Evolutionary conservation across 768 basidiomycete species (phyloP), one percentile per base, ranked within the genome.

Genomic region (Serendipita sp.): DNA sequence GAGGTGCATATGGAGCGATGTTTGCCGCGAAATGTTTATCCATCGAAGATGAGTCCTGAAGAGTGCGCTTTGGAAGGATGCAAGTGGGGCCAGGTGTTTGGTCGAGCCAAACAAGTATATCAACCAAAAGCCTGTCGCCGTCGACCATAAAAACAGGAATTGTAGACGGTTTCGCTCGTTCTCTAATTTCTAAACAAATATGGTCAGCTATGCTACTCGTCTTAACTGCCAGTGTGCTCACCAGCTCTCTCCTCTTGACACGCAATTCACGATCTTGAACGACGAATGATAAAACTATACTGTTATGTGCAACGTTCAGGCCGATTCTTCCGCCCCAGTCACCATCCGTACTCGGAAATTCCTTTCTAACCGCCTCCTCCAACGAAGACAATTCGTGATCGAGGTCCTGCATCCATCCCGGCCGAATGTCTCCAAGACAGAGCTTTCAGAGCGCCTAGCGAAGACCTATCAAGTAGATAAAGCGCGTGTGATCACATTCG

Each of bases 341-440:
- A 99, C 96, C 70, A 82, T 99, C 75, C 91, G 96, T 72, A 96
- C 96, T 64, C 89, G 94, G 76, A 97, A 99, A 82, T 98, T 98
- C 81, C 89, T 97, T 77, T 96, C 94, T 74, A 99, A 99, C 84
- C 91, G 93, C 67, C 88, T 99, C 69, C 80, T 99, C 62, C 85
- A 89, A 70, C 89, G 96, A 71, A 89, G 91, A 73, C 96, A 98
- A 81, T 94, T 98, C 73, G 82, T 97, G 70, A 82, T 97, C 69
- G 92, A 94, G 70, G 83, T 95, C 70, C 85, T 96, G 70, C 96
- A 99, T 78, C 95, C 95, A n/a, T 86, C 83, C 65, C 89, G 93
- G 65, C 76, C 96, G 67, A 97, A 94, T 75, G 90, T 98, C 74
- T 86, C 95, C 72, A 91, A 89, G 78, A 77, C 83, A 63, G 94